phyloP scores from a whole-genome alignment of 768 basidiomycete species.

The Russula emetica region DNA sequence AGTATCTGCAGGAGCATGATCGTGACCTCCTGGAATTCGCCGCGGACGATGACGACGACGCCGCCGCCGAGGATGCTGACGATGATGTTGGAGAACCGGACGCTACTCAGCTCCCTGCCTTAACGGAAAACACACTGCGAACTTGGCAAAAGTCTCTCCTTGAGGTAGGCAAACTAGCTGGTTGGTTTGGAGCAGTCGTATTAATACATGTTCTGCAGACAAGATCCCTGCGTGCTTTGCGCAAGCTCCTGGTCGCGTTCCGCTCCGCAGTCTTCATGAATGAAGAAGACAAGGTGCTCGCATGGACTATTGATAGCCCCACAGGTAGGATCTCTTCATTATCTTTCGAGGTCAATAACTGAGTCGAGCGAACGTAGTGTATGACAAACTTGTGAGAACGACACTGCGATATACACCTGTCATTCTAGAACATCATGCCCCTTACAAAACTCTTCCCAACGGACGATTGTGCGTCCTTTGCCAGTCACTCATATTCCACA shows the following conservation, averaged over 20 bases:
- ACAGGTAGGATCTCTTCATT: conserved; percentile 45
- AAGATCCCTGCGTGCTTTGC: conserved; percentile 75
- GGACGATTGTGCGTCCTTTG: conserved; percentile 73
- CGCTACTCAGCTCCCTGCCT: conserved; percentile 44
- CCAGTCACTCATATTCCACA: neutral
- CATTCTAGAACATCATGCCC: conserved; percentile 80
- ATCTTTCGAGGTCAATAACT: neutral
- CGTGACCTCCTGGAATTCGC: conserved; percentile 80
- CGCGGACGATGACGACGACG: conserved; percentile 39
- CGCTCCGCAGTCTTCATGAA: conserved; percentile 88
- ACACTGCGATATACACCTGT: conserved; percentile 88
- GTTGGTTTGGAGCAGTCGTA: neutral
- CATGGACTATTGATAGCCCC: conserved; percentile 83
- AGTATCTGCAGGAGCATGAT: conserved; percentile 96
- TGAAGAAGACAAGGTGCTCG: conserved; percentile 72
- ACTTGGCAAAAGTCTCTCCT: conserved; percentile 88
- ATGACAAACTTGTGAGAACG: conserved; percentile 86
- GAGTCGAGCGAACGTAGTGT: conserved; percentile 52
- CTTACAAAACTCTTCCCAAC: conserved; percentile 73
- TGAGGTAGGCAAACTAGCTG: conserved; percentile 47
- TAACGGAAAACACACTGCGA: conserved; percentile 66
- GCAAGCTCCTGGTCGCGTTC: conserved; percentile 86
- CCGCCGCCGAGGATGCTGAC: conserved; percentile 43
- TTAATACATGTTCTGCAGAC: conserved; percentile 46
- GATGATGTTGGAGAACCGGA: conserved; percentile 45